These are phyloP conservation scores for Aethionema arabicum DNA, from an alignment of 345 rosid species.

Conservation along the genomic window DNA sequence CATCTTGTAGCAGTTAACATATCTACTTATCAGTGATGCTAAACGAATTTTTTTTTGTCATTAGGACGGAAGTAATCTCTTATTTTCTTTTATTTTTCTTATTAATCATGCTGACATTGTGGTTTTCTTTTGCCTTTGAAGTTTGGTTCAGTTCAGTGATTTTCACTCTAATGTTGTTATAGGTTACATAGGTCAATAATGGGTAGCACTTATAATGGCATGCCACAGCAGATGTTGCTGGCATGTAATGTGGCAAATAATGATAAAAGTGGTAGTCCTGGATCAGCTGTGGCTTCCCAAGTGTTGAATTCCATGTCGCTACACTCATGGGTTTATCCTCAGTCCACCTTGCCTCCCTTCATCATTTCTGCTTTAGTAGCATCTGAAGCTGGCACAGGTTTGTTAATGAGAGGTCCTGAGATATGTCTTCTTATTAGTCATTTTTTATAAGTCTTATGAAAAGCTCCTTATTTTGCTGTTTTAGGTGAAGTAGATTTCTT, in stretches of 20 bases:
- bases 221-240: constrained; percentile 41
- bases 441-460: constrained; percentile 20
- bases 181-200: constrained; percentile 71
- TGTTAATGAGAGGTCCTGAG: constrained; percentile 31
- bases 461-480: constrained; percentile 28
- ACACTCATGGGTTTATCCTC: constrained; percentile 94
- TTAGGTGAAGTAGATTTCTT: constrained; percentile 66
- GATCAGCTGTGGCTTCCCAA: constrained; percentile 42
- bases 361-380: constrained; percentile 59
- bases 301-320: constrained; percentile 49
- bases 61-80: neutral
- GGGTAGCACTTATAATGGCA: constrained; percentile 48
- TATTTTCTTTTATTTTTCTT: constrained; percentile 1
- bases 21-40: constrained; percentile 13
- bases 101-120: constrained; percentile 1
- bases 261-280: constrained; percentile 35
- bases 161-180: constrained; percentile 28
- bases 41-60: constrained; percentile 3
- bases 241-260: constrained; percentile 35
- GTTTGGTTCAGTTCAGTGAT: constrained; percentile 12
- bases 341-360: constrained; percentile 74
- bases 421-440: constrained; percentile 6
- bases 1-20: constrained; percentile 12
- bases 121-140: neutral
- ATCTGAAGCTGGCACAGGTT: constrained; percentile 66